Percentiles rank a stretch among this genome's conserved stretches.
Conservation (phyloP, 257 asterid genomes). For the Coffea eugenioides region DNA sequence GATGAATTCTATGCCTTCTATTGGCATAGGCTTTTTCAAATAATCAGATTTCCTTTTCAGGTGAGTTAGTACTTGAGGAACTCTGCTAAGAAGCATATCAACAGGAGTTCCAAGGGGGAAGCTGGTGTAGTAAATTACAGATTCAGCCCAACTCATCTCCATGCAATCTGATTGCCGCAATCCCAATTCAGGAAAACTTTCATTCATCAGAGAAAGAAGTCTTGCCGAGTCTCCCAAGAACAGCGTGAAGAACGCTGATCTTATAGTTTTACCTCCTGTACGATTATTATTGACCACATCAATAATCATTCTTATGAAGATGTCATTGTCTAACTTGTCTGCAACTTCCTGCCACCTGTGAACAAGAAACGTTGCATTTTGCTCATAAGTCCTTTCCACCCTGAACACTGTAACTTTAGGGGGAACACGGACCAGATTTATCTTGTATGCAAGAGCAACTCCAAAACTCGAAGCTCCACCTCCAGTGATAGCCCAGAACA, state of each 20-base stretch:
- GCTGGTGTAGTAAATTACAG: constrained; percentile 47
- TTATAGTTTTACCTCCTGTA: constrained; percentile 4
- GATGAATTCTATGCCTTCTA: constrained; percentile 36
- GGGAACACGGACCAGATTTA: constrained; percentile 39
- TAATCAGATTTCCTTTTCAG: constrained; percentile 66
- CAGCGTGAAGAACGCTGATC: constrained; percentile 39
- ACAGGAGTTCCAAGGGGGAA: constrained; percentile 36
- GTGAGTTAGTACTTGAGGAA: constrained; percentile 22
- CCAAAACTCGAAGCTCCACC: constrained; percentile 58
- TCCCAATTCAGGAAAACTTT: constrained; percentile 42
- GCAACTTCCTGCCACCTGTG: constrained; percentile 22
- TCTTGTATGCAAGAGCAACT: constrained; percentile 43
- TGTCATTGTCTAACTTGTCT: constrained; percentile 21
- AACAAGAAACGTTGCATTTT: constrained; percentile 21
- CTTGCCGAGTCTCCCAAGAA: constrained; percentile 43
- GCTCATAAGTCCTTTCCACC: constrained; percentile 14
- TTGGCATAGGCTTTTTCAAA: constrained; percentile 41
- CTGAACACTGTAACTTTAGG: constrained; percentile 25
- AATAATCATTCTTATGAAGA: constrained; percentile 27
- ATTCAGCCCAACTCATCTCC: constrained; percentile 58
- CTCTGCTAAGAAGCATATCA: constrained; percentile 38
- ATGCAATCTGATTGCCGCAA: constrained; percentile 32
- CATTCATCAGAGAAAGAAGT: constrained; percentile 29
- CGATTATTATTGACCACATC: constrained; percentile 13
- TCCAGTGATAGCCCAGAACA: constrained; percentile 60